Conservation (phyloP, 441 rosid species). For the Breynia disticha region DNA sequence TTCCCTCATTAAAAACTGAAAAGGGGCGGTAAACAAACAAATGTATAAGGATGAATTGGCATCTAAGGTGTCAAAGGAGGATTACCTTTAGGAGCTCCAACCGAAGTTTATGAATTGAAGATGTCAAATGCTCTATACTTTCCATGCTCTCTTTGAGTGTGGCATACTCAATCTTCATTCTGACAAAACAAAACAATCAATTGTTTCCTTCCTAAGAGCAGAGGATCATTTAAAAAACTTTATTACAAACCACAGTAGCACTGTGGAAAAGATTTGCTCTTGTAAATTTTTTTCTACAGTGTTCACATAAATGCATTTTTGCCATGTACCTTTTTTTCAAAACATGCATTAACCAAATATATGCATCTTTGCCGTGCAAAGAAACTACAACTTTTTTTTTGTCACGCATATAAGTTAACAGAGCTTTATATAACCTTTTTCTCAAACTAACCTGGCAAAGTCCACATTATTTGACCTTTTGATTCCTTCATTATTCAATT, state of each 20-base stretch:
- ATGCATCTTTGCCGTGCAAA: too few species aligned
- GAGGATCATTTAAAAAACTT: not conserved
- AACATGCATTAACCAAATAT: too few species aligned
- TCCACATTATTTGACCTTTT: conserved; percentile 37
- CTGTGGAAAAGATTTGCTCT: too few species aligned
- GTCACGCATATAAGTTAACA: too few species aligned
- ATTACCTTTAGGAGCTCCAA: conserved; percentile 66
- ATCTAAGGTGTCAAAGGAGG: not conserved
- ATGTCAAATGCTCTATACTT: conserved; percentile 72
- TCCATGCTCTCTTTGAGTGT: conserved; percentile 81
- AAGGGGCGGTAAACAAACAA: not conserved
- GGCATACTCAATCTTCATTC: conserved; percentile 87
- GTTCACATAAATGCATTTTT: too few species aligned
- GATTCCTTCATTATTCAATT: conserved; percentile 32
- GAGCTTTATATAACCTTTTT: not conserved
- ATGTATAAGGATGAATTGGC: not conserved
- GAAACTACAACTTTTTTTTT: too few species aligned
- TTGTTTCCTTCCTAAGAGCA: not conserved
- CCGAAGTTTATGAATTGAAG: conserved; percentile 74
- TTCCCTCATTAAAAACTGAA: not conserved
- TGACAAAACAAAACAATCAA: conserved; percentile 22
- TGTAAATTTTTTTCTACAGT: too few species aligned
- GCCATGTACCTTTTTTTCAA: too few species aligned
- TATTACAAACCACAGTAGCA: not conserved
- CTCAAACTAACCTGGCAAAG: conserved; percentile 53